phyloP scores from a whole-genome alignment of 2,329 filamentous ascomycete genomes.

The Talaromyces sp. region DNA sequence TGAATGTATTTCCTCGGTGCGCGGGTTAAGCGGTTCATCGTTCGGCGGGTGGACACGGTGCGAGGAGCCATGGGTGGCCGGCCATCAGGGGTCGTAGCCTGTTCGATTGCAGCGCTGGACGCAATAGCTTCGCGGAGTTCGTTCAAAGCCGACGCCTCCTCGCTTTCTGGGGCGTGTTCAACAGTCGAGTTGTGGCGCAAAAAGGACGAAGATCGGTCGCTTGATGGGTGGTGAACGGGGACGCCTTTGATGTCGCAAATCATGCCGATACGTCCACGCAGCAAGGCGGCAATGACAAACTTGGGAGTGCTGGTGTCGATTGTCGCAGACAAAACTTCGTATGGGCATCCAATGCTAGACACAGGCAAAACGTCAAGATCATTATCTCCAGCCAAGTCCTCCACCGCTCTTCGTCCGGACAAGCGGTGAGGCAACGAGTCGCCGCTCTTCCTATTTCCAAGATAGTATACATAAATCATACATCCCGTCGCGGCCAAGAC shows the following conservation, averaged over 20 bases:
- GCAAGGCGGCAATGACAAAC: constrained; percentile 54
- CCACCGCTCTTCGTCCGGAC: constrained; percentile 7
- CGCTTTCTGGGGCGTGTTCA: background rate
- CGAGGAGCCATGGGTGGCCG: constrained; percentile 16
- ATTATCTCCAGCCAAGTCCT: constrained; percentile 21
- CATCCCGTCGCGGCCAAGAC: constrained; percentile 52
- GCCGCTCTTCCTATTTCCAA: constrained; percentile 25
- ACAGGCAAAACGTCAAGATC: constrained; percentile 39
- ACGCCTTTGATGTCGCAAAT: constrained; percentile 49
- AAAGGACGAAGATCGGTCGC: constrained; percentile 11
- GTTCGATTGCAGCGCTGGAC: constrained; percentile 8
- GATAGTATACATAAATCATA: constrained; percentile 53
- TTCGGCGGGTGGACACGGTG: constrained; percentile 8
- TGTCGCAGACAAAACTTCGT: constrained; percentile 53
- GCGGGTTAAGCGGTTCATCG: constrained; percentile 26
- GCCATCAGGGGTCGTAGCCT: background rate
- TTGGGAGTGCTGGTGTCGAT: constrained; percentile 57
- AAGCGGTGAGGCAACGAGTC: constrained; percentile 5
- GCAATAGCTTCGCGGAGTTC: constrained; percentile 12
- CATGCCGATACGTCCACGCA: constrained; percentile 57
- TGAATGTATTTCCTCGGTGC: constrained; percentile 41
- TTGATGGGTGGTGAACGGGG: constrained; percentile 10
- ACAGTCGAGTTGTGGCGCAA: background rate
- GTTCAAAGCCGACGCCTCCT: constrained; percentile 1
- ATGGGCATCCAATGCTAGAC: constrained; percentile 53